Evolutionary conservation across 75 land plant genomes (phyloP).

Genomic region (Pinus taeda): DNA sequence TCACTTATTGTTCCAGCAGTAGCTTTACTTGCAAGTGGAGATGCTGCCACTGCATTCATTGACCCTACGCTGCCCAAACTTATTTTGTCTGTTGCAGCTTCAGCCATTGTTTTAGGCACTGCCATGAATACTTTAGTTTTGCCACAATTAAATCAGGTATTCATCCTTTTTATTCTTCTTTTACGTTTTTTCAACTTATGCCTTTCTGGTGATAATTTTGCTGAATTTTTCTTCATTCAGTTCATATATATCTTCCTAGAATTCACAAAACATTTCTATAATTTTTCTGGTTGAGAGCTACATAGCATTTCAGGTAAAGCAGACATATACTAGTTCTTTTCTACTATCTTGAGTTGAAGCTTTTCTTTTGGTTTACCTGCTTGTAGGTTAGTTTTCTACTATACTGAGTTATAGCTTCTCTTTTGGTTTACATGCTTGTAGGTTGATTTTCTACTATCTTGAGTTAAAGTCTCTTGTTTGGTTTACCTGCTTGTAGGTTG

Average conservation of each 20-base stretch:
- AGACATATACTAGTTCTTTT: background rate
- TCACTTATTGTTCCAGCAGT: constrained; percentile 59
- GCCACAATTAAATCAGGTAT: constrained; percentile 75
- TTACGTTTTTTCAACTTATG: background rate
- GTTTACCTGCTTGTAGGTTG: background rate
- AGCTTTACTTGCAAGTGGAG: constrained; percentile 73
- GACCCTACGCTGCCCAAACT: constrained; percentile 77
- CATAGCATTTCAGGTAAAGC: background rate
- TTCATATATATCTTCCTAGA: background rate
- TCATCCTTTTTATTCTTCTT: background rate
- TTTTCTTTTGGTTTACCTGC: background rate
- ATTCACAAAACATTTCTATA: background rate
- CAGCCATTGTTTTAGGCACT: constrained; percentile 66
- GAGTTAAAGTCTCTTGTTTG: background rate
- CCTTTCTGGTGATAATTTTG: background rate
- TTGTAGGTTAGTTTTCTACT: background rate
- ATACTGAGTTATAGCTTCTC: background rate
- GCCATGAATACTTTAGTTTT: constrained; percentile 59
- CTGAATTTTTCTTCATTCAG: background rate
- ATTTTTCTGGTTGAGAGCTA: background rate
- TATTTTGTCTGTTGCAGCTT: constrained; percentile 52
- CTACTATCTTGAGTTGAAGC: background rate
- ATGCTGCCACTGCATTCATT: constrained; percentile 81
- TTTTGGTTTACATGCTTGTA: background rate
- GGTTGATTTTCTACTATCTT: no score